These are phyloP conservation scores for Xenosphaeropsis pyriputrescens DNA, from an alignment of 2,329 filamentous ascomycete species.

Conservation along the genomic window DNA sequence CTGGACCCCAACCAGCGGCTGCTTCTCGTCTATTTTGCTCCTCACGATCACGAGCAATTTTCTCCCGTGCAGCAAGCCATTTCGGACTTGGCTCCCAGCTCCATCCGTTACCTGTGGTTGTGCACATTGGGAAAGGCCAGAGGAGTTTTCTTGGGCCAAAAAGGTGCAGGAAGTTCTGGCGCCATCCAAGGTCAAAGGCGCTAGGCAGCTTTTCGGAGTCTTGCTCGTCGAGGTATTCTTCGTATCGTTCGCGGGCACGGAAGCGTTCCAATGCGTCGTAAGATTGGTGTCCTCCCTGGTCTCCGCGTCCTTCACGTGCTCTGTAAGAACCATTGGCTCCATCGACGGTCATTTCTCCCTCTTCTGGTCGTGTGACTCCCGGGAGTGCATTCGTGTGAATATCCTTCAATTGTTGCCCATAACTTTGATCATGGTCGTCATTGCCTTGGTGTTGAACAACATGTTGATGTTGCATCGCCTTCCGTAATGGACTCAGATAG, in stretches of 20 bases:
- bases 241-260: conserved; percentile 53
- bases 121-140: conserved; percentile 72
- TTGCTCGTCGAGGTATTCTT: conserved; percentile 76
- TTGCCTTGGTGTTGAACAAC: conserved; percentile 29
- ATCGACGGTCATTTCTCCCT: conserved; percentile 44
- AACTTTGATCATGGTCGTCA: conserved; percentile 32
- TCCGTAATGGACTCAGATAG: conserved; percentile 70
- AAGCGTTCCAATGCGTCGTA: conserved; percentile 43
- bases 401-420: conserved; percentile 63
- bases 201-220: conserved; percentile 81
- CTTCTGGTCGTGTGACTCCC: conserved; percentile 66
- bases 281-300: conserved; percentile 7
- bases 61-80: conserved; percentile 61
- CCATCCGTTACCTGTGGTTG: conserved; percentile 87
- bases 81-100: conserved; percentile 73
- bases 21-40: conserved; percentile 48
- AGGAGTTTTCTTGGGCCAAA: conserved; percentile 60
- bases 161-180: conserved; percentile 64
- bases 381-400: conserved; percentile 67
- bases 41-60: conserved; percentile 39
- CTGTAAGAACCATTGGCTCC: too few species aligned
- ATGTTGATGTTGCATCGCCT: conserved; percentile 51
- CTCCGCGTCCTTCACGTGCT: too few species aligned
- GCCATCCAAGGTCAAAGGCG: conserved; percentile 83
- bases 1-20: conserved; percentile 49